These are phyloP conservation scores for Plasmopara viticola DNA, from an alignment of 352 stramenopile species.

Conservation along the genomic window DNA sequence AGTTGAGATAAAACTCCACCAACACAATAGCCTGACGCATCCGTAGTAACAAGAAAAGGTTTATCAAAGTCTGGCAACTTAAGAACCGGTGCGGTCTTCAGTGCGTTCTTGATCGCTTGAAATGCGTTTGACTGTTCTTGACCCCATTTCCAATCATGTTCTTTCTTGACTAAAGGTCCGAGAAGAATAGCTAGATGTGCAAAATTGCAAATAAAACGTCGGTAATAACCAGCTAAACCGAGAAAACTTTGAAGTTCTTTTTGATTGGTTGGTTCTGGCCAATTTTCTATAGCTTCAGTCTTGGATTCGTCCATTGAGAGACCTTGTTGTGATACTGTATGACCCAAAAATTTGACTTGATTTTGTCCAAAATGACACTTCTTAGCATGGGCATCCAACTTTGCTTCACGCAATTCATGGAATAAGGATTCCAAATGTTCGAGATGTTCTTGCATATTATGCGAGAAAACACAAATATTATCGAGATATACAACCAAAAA, in stretches of 20 bases:
- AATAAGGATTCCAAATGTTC: no score
- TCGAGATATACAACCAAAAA: no score
- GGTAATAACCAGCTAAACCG: conserved; percentile 6
- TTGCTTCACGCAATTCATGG: no score
- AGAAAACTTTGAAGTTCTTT: conserved; percentile 5
- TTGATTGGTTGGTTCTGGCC: neutral
- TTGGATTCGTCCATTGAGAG: conserved; percentile 3
- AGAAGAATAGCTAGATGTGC: conserved; percentile 1
- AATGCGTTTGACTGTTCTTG: neutral
- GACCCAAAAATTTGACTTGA: conserved; percentile 2
- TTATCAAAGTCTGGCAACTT: no score
- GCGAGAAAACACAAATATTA: no score
- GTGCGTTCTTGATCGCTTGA: neutral
- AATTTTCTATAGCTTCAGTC: conserved; percentile 3
- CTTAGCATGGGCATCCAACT: no score
- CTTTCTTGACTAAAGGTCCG: conserved; percentile 4
- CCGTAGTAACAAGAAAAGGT: no score
- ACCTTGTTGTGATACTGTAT: neutral
- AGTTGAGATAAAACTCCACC: no score
- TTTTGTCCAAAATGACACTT: conserved; percentile 3
- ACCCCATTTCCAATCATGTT: neutral
- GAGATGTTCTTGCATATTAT: no score
- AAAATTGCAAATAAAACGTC: conserved; percentile 5
- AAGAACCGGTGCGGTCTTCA: no score
- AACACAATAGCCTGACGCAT: no score